Percentiles rank a stretch among this genome's conserved stretches.
Evolutionary conservation across 176 grass and related monocot species (phyloP).

Genomic region (Oryza coarctata): DNA sequence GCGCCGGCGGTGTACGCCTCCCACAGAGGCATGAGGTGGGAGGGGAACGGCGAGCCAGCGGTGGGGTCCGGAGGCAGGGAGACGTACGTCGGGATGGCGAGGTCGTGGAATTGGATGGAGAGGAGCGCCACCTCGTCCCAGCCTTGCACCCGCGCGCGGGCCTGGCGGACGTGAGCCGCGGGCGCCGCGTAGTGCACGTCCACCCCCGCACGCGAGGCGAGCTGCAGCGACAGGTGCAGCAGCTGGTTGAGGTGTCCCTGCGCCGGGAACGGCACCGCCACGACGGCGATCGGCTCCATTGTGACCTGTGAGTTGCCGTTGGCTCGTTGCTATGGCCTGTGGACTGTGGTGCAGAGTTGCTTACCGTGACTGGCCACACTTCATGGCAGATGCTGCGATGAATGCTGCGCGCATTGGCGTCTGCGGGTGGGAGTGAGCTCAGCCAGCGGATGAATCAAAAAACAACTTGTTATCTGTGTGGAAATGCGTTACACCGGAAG

Average conservation of each 20-base stretch:
- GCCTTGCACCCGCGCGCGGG: conserved; percentile 24
- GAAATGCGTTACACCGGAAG: no score
- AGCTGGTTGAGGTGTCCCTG: conserved; percentile 88
- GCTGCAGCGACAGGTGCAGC: conserved; percentile 56
- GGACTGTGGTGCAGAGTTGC: not conserved
- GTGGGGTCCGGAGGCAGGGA: conserved; percentile 38
- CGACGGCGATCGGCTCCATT: conserved; percentile 29
- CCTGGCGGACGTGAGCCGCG: conserved; percentile 36
- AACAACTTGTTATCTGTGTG: no score
- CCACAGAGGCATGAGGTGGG: conserved; percentile 42
- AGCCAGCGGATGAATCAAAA: no score
- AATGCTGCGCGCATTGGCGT: no score
- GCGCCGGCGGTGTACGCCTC: conserved; percentile 18
- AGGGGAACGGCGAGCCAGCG: conserved; percentile 30
- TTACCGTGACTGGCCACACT: no score
- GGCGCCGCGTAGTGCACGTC: conserved; percentile 60
- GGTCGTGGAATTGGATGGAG: conserved; percentile 44
- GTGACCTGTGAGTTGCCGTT: no score
- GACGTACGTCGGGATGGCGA: conserved; percentile 43
- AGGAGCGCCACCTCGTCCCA: not conserved
- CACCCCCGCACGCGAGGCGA: conserved; percentile 39
- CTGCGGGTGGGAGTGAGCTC: no score
- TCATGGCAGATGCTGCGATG: no score
- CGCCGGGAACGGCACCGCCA: conserved; percentile 69
- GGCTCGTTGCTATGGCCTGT: no score